A percentile compares a stretch with the other conserved stretches of the same genome.
Evolutionary conservation across 2,329 filamentous ascomycete genomes (phyloP).

Genomic region (Xenosphaeropsis pyriputrescens): DNA sequence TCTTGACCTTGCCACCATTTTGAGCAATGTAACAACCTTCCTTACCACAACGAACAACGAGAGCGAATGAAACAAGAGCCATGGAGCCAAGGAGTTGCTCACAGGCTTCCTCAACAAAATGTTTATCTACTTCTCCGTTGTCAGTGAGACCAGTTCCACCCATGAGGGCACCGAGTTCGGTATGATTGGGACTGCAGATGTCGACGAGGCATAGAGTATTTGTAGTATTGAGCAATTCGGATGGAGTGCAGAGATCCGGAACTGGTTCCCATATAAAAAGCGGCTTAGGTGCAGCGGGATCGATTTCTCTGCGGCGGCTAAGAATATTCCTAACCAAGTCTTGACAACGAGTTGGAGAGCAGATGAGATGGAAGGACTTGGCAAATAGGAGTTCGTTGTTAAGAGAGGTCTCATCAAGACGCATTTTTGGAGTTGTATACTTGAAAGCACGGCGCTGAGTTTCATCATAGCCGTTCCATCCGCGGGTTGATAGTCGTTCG

Average conservation of each 20-base stretch:
- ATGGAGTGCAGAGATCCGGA: conserved; percentile 69
- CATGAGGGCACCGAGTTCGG: conserved; percentile 81
- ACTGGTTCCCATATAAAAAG: conserved; percentile 92
- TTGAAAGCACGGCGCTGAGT: conserved; percentile 62
- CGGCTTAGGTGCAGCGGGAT: conserved; percentile 32
- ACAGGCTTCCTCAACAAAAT: conserved; percentile 40
- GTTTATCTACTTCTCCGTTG: conserved; percentile 29
- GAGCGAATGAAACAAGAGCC: conserved; percentile 47
- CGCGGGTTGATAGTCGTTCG: conserved; percentile 65
- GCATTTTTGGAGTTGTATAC: conserved; percentile 76
- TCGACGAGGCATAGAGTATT: conserved; percentile 47
- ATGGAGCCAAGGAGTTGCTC: conserved; percentile 49
- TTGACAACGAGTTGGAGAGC: conserved; percentile 63
- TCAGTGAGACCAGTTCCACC: conserved; percentile 25
- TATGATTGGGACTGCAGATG: conserved; percentile 66
- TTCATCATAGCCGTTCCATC: conserved; percentile 80
- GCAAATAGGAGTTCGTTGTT: conserved; percentile 51
- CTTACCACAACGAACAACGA: conserved; percentile 58
- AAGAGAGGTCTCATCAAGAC: conserved; percentile 61
- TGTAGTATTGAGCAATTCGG: conserved; percentile 48
- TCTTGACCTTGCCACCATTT: conserved; percentile 12
- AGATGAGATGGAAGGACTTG: conserved; percentile 77
- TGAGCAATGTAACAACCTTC: conserved; percentile 53
- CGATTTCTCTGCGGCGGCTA: conserved; percentile 31
- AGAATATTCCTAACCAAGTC: conserved; percentile 61